phyloP scores from a whole-genome alignment of 73 alveolate genomes.

The Urostyla sp. region DNA sequence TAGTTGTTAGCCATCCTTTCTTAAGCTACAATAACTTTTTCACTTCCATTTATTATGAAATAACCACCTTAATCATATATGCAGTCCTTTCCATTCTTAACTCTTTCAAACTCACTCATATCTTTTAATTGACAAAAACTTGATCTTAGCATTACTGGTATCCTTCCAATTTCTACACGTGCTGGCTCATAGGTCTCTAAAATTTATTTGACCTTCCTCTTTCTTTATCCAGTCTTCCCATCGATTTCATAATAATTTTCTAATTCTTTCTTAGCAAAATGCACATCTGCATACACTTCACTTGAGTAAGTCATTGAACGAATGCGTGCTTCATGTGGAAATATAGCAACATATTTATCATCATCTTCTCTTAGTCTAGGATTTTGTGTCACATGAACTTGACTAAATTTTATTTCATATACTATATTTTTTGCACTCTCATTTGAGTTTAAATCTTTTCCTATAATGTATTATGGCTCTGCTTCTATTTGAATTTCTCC shows the following conservation, averaged over 20 bases:
- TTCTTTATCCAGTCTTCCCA: conserved; percentile 32
- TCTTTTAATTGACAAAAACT: conserved; percentile 81
- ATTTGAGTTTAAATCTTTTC: conserved; percentile 29
- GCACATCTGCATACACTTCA: conserved; percentile 85
- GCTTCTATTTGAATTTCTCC: conserved; percentile 74
- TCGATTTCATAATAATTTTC: conserved; percentile 7
- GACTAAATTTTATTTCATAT: conserved; percentile 83
- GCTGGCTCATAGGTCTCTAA: conserved; percentile 23
- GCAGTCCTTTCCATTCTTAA: conserved; percentile 85
- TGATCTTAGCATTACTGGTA: conserved; percentile 96
- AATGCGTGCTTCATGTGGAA: conserved; percentile 97
- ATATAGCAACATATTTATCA: conserved; percentile 65
- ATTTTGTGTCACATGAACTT: conserved; percentile 76
- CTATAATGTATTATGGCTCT: conserved; percentile 80
- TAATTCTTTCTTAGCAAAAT: neutral
- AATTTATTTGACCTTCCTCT: conserved; percentile 8
- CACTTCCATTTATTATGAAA: conserved; percentile 97
- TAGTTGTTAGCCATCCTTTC: conserved; percentile 99
- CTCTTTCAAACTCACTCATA: conserved; percentile 73
- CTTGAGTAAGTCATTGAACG: conserved; percentile 94
- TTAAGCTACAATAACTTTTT: conserved; percentile 97
- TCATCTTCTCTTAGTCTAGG: conserved; percentile 81
- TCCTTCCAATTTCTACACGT: conserved; percentile 78
- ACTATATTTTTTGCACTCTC: conserved; percentile 62
- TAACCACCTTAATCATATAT: conserved; percentile 98